These are phyloP conservation scores for Phaeotremella skinneri DNA, from an alignment of 768 basidiomycete species.

Conservation along the genomic window DNA sequence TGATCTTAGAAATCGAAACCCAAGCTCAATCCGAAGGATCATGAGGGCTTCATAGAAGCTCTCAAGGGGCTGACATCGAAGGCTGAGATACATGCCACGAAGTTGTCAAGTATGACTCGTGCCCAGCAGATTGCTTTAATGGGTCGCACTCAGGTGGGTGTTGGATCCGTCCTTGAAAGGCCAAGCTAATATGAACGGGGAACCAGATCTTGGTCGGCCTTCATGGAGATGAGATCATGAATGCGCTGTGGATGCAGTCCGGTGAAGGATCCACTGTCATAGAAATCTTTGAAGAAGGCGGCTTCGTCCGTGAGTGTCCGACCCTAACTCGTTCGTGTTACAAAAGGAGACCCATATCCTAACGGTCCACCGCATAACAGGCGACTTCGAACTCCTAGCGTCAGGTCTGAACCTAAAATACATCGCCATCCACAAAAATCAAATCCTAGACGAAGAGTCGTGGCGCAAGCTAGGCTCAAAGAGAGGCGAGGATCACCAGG, in stretches of 20 bases:
- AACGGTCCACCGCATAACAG: conserved; percentile 13
- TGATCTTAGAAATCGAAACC: conserved; percentile 30
- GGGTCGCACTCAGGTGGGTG: conserved; percentile 36
- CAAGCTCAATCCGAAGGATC: conserved; percentile 27
- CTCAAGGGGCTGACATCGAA: conserved; percentile 38
- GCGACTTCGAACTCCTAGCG: conserved; percentile 39
- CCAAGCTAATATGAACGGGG: neutral
- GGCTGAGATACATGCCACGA: conserved; percentile 48
- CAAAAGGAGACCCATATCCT: too few species aligned
- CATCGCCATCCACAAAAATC: conserved; percentile 37
- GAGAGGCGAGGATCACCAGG: conserved; percentile 22
- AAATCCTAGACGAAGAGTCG: conserved; percentile 24
- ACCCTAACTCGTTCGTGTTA: neutral
- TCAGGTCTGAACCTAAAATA: conserved; percentile 38
- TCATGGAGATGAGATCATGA: conserved; percentile 39
- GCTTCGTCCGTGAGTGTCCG: conserved; percentile 38
- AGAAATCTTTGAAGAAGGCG: conserved; percentile 43
- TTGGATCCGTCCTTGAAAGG: neutral
- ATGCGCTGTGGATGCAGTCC: conserved; percentile 44
- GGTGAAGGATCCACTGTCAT: conserved; percentile 35
- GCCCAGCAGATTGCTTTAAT: conserved; percentile 36
- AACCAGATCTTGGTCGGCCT: conserved; percentile 39
- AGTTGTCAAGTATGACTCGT: conserved; percentile 34
- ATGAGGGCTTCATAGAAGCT: conserved; percentile 35
- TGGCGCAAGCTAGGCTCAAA: conserved; percentile 26